Conservation (phyloP, 1,139 yeast genomes). For the Yamadazyma pseudoaaseri region DNA sequence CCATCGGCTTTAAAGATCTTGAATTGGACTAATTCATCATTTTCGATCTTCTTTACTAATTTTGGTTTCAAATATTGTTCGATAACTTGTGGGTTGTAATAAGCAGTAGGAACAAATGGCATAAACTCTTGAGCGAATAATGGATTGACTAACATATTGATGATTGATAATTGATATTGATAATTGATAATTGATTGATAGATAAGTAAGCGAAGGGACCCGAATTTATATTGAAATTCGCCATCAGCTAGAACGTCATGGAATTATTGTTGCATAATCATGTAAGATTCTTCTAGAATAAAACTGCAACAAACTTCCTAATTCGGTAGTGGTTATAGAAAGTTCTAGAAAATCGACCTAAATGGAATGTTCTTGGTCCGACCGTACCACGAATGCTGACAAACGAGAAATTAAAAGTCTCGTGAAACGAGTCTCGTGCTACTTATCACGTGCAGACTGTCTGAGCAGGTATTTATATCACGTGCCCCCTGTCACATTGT, state of each 20-base stretch:
- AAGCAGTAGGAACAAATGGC: slow-evolving; percentile 9
- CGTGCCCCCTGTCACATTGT: too few relatives aligned
- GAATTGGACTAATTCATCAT: slow-evolving; percentile 37
- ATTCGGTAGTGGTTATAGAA: slow-evolving; percentile 5
- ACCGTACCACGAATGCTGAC: slow-evolving; percentile 1
- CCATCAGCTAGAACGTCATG: slow-evolving; percentile 4
- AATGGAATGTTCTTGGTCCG: neutral
- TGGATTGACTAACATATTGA: slow-evolving; percentile 18
- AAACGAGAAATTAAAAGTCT: too few relatives aligned
- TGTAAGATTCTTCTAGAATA: slow-evolving; percentile 6
- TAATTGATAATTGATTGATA: too few relatives aligned
- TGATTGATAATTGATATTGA: slow-evolving; percentile 1
- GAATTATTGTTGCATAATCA: slow-evolving; percentile 8
- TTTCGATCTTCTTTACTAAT: slow-evolving; percentile 36
- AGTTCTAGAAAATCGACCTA: slow-evolving; percentile 7
- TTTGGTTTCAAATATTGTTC: slow-evolving; percentile 24
- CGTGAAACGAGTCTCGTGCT: too few relatives aligned
- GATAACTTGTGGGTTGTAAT: slow-evolving; percentile 9
- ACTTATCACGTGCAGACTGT: too few relatives aligned
- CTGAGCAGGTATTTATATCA: too few relatives aligned
- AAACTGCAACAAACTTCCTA: slow-evolving; percentile 2
- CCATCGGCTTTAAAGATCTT: slow-evolving; percentile 39
- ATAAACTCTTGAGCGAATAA: slow-evolving; percentile 13
- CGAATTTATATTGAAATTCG: slow-evolving; percentile 7
- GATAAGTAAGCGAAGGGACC: too few relatives aligned